A percentile compares a stretch with the other conserved stretches of the same genome.
phyloP scores from a whole-genome alignment of 139 green algal species.

The Pleodorina starrii region DNA sequence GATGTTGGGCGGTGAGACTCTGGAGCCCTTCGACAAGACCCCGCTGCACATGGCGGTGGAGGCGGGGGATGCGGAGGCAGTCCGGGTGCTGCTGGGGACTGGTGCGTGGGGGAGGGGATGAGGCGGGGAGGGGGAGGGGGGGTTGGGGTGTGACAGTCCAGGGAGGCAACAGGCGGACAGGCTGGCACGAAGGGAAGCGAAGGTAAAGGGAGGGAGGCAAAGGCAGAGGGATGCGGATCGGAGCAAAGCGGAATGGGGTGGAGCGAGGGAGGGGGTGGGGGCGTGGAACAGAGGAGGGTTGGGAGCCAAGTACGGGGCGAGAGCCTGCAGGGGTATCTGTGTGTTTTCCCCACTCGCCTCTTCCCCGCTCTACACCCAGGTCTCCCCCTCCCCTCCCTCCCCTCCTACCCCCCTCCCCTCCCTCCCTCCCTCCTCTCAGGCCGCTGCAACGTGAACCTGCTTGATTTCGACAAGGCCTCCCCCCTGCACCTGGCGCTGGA shows the following conservation, averaged over 20 bases:
- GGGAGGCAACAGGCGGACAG: too few species aligned
- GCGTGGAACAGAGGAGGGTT: too few species aligned
- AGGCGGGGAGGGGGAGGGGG: not conserved
- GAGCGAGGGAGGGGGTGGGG: too few species aligned
- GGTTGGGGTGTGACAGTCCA: too few species aligned
- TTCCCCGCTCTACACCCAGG: not conserved
- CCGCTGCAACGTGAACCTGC: slow-evolving; percentile 55
- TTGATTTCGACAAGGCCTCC: slow-evolving; percentile 67
- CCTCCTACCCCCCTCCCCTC: too few species aligned
- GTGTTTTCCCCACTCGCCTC: not conserved
- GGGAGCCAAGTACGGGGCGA: not conserved
- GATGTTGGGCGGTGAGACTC: slow-evolving; percentile 57
- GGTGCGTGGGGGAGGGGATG: slow-evolving; percentile 31
- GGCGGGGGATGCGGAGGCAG: slow-evolving; percentile 51
- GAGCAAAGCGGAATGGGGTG: not conserved
- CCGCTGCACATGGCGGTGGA: slow-evolving; percentile 66
- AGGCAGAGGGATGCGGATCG: too few species aligned
- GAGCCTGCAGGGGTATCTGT: not conserved
- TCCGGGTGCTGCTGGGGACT: slow-evolving; percentile 62
- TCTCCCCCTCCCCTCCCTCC: not conserved
- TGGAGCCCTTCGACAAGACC: slow-evolving; percentile 72
- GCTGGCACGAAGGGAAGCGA: too few species aligned
- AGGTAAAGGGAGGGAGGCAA: too few species aligned
- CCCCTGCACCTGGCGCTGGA: slow-evolving; percentile 74
- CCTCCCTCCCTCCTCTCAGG: not conserved